Base-by-base conservation (phyloP, 2,329 filamentous ascomycete genomes). In the Metarhizium guizhouense region DNA sequence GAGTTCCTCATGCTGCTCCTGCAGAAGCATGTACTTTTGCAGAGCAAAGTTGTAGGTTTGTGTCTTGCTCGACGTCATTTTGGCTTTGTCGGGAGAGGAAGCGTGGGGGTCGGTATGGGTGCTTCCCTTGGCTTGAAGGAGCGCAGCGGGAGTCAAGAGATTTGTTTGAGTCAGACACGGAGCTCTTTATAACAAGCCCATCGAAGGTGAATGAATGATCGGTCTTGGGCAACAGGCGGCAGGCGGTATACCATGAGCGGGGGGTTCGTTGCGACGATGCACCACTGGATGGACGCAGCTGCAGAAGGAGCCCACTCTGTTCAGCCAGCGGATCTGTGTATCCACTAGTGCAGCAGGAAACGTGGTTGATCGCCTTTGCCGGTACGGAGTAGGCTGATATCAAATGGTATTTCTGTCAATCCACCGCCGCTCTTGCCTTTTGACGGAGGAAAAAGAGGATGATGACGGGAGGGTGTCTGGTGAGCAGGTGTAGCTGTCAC, bases 1-100 rank as follows among this genome's bases (percentile, higher is more conserved):
- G 16, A 83, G 73, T 57, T 76, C 74, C 57, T 82, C 75, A 63
- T 82, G 79, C 63, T 81, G 77, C 59, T 77, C 75, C 55, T 80
- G 75, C 7, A 83, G 70, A 25, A 78, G 65, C 54, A 81, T 70
- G 58, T 82, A 83, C 60, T 80, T 75, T 63, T 80, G 77, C 64
- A 83, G 68, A 54, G 76, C 74, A 43, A 80, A 72, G 60, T 73
- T 73, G 60, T 74, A 75, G 63, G 65, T 66, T 58, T 70, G 67
- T 30, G 56, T 58, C 14, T 58, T 58, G 51, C 52, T 49, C 34
- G 61, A 59, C 6, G 64, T 53, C 70, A 72, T 72, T 50, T 62
- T 67, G 58, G 58, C 29, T 55, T 14, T 10, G 42, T 45, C n/a
- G 1, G n/a, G 10, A 32, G 34, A 36, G 34, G 56, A 47, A 52